Evolutionary conservation across 2,329 filamentous ascomycete species (phyloP), one percentile per base, ranked within the genome.

Genomic region (Diplodia sapinea): DNA sequence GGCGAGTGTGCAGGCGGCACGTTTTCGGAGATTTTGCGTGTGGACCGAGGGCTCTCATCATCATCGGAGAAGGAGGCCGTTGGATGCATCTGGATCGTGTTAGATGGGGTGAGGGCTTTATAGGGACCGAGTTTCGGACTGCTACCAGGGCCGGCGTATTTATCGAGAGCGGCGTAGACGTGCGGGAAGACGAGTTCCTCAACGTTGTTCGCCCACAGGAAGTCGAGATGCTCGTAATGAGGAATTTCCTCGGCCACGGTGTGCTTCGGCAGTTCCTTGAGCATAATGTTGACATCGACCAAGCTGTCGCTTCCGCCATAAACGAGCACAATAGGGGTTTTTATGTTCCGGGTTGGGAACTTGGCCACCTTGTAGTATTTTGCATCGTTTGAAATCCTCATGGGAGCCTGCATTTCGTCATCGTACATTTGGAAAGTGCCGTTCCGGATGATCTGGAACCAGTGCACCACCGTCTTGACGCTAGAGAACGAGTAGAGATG

Each of bases 391-490:
- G 86, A 87, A 47, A 94, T 82, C 65, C 88, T 88, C 69, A 96
- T 83, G 0, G 90, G 90, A 33, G 90, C 89, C 68, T 93, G 91
- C 0, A 95, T 87, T 73, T 98, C 94, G 76, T 99, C 95, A 76
- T 99, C 95, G 78, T 94, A 98, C 92, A 99, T 97, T 79, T 99
- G 95, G 79, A 99, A 98, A 31, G 89, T 93, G 74, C 93, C 92
- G 74, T 94, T 97, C 71, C 95, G 90, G 74, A 99, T 99, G 76
- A 99, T 97, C 77, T 99, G 95, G 78, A 99, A 99, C 95, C 95
- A 99, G 77, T 99, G 95, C 0, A 99, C 95, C 9, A 99, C 93
- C 23, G 90, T 94, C 80, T 99, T 99, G 68, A 93, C 97, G 77
- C 92, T 96, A 0, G 94, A 97, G 78, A 94, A 98, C 0, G 94